A percentile compares a stretch with the other conserved stretches of the same genome.
Conservation (phyloP, 768 basidiomycete genomes). For the Kwoniella sp. region DNA sequence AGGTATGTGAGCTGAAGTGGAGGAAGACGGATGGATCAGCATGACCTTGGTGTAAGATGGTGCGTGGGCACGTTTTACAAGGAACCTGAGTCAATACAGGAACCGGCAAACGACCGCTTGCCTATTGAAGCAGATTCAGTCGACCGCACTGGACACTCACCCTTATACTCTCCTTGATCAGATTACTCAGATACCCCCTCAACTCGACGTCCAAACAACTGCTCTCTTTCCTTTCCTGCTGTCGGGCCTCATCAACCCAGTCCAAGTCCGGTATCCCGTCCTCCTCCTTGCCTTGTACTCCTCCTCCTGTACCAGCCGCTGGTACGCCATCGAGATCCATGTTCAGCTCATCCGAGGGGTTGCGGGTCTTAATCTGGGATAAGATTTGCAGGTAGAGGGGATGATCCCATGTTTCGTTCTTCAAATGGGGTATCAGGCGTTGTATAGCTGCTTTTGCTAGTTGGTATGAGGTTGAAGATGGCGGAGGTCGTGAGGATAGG, state of each 20-base stretch:
- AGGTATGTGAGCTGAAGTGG: constrained; percentile 57
- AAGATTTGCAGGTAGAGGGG: constrained; percentile 19
- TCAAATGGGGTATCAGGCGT: constrained; percentile 34
- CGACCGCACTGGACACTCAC: too few species aligned
- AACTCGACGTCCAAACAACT: constrained; percentile 89
- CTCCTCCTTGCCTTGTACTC: constrained; percentile 5
- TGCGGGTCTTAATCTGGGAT: neutral
- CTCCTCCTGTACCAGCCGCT: neutral
- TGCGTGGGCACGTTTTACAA: too few species aligned
- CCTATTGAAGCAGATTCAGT: too few species aligned
- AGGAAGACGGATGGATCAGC: too few species aligned
- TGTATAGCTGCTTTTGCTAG: constrained; percentile 32
- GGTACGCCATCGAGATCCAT: constrained; percentile 6
- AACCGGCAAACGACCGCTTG: too few species aligned
- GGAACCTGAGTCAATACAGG: too few species aligned
- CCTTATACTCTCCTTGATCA: constrained; percentile 98
- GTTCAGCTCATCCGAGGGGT: neutral
- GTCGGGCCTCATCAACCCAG: constrained; percentile 73
- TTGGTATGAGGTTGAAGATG: constrained; percentile 17
- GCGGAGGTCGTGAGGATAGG: constrained; percentile 4
- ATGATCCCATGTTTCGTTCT: constrained; percentile 33
- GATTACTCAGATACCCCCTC: constrained; percentile 90
- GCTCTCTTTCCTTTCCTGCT: constrained; percentile 71
- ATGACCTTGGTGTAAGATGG: too few species aligned
- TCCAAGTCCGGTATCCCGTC: constrained; percentile 60